Evolutionary conservation across 345 rosid genomes (phyloP).

Genomic region (Populus tremula): DNA sequence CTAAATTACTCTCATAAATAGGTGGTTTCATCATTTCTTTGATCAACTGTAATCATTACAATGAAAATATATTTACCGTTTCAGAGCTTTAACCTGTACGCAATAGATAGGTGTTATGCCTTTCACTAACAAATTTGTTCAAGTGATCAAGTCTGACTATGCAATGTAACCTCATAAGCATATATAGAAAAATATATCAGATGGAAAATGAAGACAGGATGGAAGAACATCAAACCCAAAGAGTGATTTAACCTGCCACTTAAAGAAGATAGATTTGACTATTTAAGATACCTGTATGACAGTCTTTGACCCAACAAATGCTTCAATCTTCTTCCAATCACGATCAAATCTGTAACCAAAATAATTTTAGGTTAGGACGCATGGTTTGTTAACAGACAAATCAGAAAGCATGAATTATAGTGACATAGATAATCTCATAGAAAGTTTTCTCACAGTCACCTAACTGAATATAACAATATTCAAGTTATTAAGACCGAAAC

Average conservation of each 20-base stretch:
- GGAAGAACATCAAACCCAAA: not conserved
- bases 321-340: slow-evolving; percentile 99
- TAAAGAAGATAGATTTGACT: not conserved
- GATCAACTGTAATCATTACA: not conserved
- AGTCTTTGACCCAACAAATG: slow-evolving; percentile 88
- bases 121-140: not conserved
- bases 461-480: not conserved
- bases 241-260: not conserved
- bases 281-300: slow-evolving; percentile 69
- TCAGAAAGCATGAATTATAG: not conserved
- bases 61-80: not conserved
- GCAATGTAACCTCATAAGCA: not conserved
- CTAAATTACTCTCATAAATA: not conserved
- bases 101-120: not conserved
- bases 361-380: not conserved
- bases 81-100: not conserved
- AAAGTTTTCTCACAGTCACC: not conserved
- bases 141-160: not conserved
- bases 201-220: not conserved
- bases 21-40: not conserved
- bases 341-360: slow-evolving; percentile 69
- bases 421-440: not conserved
- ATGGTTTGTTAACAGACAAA: not conserved
- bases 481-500: not conserved
- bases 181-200: not conserved